These are phyloP conservation scores for Exophiala oligosperma DNA, from an alignment of 2,329 filamentous ascomycete species.

Conservation along the genomic window DNA sequence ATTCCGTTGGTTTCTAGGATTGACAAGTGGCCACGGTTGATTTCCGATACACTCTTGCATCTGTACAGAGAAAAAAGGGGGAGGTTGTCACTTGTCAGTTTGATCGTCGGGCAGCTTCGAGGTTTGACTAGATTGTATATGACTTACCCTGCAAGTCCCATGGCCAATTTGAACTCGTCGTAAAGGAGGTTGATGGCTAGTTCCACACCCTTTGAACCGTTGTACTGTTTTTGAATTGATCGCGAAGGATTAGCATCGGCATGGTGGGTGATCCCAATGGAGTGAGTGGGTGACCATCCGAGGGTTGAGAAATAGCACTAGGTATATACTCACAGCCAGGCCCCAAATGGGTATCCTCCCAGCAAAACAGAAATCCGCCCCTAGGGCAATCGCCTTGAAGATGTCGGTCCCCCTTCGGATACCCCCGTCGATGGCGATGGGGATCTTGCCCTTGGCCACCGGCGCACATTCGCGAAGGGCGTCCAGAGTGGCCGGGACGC, in stretches of 20 bases:
- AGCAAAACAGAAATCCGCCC: constrained; percentile 36
- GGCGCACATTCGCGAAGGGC: constrained; percentile 24
- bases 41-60: constrained; percentile 33
- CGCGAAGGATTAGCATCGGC: too few species aligned
- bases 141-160: constrained; percentile 28
- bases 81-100: neutral
- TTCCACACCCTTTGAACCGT: constrained; percentile 12
- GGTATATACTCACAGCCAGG: constrained; percentile 29
- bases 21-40: constrained; percentile 33
- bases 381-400: constrained; percentile 40
- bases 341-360: constrained; percentile 39
- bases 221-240: constrained; percentile 2
- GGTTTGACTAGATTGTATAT: neutral
- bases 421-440: constrained; percentile 34
- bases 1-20: constrained; percentile 32
- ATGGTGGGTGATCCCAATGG: neutral
- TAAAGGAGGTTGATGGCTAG: constrained; percentile 12
- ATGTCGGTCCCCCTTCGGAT: constrained; percentile 39
- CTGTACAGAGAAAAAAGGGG: neutral
- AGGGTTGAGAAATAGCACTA: neutral
- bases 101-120: neutral
- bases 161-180: constrained; percentile 16
- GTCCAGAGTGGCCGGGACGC: constrained; percentile 27
- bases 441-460: constrained; percentile 33
- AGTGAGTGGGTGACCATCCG: neutral